Percentiles rank a stretch among this genome's conserved stretches.
phyloP scores from a whole-genome alignment of 2,329 filamentous ascomycete genomes.

The Pseudocercospora macadamiae region DNA sequence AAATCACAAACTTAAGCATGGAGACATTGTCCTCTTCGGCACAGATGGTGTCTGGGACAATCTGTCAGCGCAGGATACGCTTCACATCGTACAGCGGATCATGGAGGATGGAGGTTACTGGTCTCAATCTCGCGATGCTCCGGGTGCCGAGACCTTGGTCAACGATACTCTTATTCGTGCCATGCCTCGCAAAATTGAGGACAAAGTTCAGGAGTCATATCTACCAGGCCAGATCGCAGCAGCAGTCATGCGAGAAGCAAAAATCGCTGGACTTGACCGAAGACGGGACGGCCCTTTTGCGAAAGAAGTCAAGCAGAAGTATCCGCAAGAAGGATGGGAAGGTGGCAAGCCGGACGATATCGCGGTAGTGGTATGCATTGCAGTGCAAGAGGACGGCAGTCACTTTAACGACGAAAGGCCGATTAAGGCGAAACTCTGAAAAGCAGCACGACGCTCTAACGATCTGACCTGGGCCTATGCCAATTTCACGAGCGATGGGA shows the following conservation, averaged over 20 bases:
- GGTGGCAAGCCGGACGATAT: constrained; percentile 98
- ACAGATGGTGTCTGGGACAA: constrained; percentile 98
- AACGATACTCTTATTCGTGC: constrained; percentile 30
- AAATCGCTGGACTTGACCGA: constrained; percentile 78
- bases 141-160: constrained; percentile 37
- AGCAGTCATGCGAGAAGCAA: constrained; percentile 79
- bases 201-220: constrained; percentile 50
- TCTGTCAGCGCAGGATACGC: constrained; percentile 84
- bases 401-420: constrained; percentile 23
- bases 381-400: constrained; percentile 61
- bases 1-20: constrained; percentile 76
- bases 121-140: constrained; percentile 32
- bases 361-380: constrained; percentile 78
- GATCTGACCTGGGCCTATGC: constrained; percentile 1
- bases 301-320: constrained; percentile 87
- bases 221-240: constrained; percentile 79
- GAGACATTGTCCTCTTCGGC: constrained; percentile 90
- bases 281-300: constrained; percentile 90
- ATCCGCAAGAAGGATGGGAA: constrained; percentile 81
- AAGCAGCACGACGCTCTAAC: no score
- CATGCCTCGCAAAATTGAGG: constrained; percentile 28
- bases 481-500: no score
- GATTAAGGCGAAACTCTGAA: constrained; percentile 38
- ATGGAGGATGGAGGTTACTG: constrained; percentile 63
- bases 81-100: constrained; percentile 68